Percentiles rank a stretch among this genome's conserved stretches.
phyloP scores from a whole-genome alignment of 2,329 filamentous ascomycete species.

The Xylaria sp. region DNA sequence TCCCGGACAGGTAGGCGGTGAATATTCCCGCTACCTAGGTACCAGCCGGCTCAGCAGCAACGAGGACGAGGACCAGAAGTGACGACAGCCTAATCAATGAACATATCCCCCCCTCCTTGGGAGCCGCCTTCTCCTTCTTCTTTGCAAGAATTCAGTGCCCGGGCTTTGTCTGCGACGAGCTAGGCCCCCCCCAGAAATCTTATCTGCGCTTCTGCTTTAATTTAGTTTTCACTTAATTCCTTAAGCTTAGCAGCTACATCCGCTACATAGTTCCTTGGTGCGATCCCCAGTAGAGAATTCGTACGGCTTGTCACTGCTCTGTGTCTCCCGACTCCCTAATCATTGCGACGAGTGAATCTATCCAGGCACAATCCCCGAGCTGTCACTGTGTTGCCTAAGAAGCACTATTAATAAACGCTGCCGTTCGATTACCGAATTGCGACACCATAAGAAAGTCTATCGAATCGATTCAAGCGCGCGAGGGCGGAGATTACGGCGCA shows the following conservation, averaged over 20 bases:
- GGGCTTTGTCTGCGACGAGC: conserved; percentile 13
- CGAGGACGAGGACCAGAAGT: conserved; percentile 19
- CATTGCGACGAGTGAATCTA: neutral
- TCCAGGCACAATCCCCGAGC: neutral
- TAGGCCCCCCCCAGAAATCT: neutral
- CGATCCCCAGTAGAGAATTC: neutral
- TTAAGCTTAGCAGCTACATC: neutral
- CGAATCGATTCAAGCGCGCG: too few species aligned
- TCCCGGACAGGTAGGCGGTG: conserved; percentile 29
- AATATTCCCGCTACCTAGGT: conserved; percentile 16
- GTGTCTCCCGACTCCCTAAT: neutral
- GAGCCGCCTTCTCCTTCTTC: conserved; percentile 12
- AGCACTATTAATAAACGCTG: neutral
- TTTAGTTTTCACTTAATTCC: neutral
- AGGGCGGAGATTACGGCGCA: conserved; percentile 4
- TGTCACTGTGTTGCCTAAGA: neutral
- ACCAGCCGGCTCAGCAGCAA: conserved; percentile 21
- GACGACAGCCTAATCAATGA: conserved; percentile 17
- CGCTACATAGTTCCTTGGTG: neutral
- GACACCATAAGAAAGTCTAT: neutral
- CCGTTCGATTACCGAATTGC: neutral
- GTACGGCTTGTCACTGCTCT: neutral
- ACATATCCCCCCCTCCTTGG: neutral
- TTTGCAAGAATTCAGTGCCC: neutral
- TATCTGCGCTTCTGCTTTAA: neutral